Conservation (phyloP, 306 rosid species). For the Corylus heterophylla region DNA sequence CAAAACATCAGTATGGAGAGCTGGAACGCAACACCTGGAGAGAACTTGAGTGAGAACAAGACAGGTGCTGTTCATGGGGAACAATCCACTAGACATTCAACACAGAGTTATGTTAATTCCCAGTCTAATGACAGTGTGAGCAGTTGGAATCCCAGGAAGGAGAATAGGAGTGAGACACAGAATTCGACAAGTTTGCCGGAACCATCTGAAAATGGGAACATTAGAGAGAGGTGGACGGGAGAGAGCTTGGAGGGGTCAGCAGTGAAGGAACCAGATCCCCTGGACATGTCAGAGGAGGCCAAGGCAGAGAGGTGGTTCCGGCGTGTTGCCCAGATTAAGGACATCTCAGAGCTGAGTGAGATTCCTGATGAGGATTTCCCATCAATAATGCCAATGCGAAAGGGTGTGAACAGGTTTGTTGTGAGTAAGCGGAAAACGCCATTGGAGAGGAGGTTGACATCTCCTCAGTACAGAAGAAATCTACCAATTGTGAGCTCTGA, state of each 20-base stretch:
- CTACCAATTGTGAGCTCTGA: constrained; percentile 84
- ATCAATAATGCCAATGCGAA: constrained; percentile 98
- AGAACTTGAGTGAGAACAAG: constrained; percentile 27
- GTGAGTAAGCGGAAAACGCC: constrained; percentile 98
- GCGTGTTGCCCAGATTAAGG: constrained; percentile 91
- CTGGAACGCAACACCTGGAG: constrained; percentile 27
- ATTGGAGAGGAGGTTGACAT: constrained; percentile 87
- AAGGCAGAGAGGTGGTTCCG: constrained; percentile 98
- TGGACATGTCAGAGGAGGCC: constrained; percentile 99
- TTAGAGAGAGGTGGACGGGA: constrained; percentile 60
- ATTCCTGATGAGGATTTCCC: constrained; percentile 99
- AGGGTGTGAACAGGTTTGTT: constrained; percentile 98
- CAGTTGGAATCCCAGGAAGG: constrained; percentile 16
- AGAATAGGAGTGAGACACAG: constrained; percentile 20
- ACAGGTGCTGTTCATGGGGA: constrained; percentile 27
- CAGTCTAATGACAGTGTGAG: constrained; percentile 10
- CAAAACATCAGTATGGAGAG: constrained; percentile 21
- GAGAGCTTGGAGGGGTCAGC: constrained; percentile 97
- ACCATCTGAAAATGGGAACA: constrained; percentile 38
- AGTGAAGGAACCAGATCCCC: constrained; percentile 86
- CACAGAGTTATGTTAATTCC: constrained; percentile 26
- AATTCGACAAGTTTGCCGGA: constrained; percentile 36
- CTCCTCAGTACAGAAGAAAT: constrained; percentile 84
- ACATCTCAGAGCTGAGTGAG: constrained; percentile 93
- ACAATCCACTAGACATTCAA: constrained; percentile 34